Base-by-base conservation (phyloP, 768 basidiomycete species). In the Coprinellus micaceus region DNA sequence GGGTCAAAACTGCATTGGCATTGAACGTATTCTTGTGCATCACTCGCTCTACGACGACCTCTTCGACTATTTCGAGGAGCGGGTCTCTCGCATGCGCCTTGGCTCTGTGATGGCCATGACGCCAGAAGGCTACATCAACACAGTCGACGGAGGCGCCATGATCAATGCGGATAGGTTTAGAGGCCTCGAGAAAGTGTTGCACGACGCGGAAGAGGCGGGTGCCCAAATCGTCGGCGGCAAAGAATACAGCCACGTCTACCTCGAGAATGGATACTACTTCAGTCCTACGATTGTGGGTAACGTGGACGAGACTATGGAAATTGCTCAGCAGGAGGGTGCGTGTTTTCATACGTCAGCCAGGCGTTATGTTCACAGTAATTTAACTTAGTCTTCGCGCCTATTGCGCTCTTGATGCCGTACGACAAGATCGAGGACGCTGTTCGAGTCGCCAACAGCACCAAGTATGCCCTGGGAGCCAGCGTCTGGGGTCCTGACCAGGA, bases 1-100 rank as follows among this genome's bases (percentile, higher is more conserved):
- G 50, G 95, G 95, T 21, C 96, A 98, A 73, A 98, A 98, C 64
- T 99, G 96, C 69, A 96, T 99, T 63, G 96, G 95, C 33, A 91
- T 95, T 60, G 96, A 99, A 69, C 84, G 94, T 2, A 81, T 98
- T 61, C 82, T 98, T 45, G 92, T 98, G 36, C 94, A 94, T 64
- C 66, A 74, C 0, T 78, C 78, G 0, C 87, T 92, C 63, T 89
- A 94, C 63, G 83, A 93, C 46, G 82, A 85, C 4, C 81, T 98
- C 48, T 81, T 86, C 61, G 74, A 76, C 2, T 78, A 84, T 21
- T 77, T 98, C 63, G 65, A 72, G 21, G 81, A 84, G n/a, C 82
- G 87, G 15, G 81, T 85, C 36, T 68, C 72, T 30, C 84, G 82
- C 62, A 75, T 98, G 49, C 88, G 92, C n/a, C 72, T 84, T 22